Conservation (phyloP, 805 yeast species). For the Geotrichum ghanense region DNA sequence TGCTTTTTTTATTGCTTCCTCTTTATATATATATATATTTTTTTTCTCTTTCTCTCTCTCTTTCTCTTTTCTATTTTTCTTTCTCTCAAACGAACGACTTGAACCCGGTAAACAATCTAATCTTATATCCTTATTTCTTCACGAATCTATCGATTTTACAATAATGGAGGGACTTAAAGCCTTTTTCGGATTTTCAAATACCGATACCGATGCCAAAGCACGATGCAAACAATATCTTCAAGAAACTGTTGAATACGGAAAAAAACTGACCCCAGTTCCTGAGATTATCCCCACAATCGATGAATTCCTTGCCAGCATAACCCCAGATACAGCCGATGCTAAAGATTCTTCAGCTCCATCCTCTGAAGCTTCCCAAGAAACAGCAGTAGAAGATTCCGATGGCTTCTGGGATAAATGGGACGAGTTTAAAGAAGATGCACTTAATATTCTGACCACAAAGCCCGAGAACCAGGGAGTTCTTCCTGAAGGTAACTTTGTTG, state of each 20-base stretch:
- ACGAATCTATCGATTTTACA: too few species aligned
- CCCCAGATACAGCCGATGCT: not conserved
- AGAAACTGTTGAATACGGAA: conserved; percentile 1
- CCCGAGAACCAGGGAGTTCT: not conserved
- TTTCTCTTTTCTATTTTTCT: too few species aligned
- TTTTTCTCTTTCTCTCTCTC: too few species aligned
- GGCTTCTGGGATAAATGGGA: conserved; percentile 3
- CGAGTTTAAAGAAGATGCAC: conserved; percentile 1
- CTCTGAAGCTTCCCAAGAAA: not conserved
- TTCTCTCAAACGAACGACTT: too few species aligned
- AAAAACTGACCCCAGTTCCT: not conserved
- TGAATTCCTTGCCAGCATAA: not conserved
- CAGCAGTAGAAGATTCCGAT: not conserved
- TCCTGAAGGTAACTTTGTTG: conserved; percentile 2
- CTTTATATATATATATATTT: too few species aligned
- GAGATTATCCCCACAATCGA: not conserved
- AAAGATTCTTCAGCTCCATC: not conserved
- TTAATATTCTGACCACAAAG: not conserved
- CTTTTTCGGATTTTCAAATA: not conserved
- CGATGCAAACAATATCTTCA: conserved; percentile 1
- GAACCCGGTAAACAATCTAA: too few species aligned
- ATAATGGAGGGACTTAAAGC: conserved; percentile 2
- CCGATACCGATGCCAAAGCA: not conserved
- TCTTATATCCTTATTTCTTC: too few species aligned
- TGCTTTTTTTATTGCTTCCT: too few species aligned